A percentile compares a stretch with the other conserved stretches of the same genome.
Conservation (phyloP, 176 grass and related monocot genomes). For the Guadua angustifolia region DNA sequence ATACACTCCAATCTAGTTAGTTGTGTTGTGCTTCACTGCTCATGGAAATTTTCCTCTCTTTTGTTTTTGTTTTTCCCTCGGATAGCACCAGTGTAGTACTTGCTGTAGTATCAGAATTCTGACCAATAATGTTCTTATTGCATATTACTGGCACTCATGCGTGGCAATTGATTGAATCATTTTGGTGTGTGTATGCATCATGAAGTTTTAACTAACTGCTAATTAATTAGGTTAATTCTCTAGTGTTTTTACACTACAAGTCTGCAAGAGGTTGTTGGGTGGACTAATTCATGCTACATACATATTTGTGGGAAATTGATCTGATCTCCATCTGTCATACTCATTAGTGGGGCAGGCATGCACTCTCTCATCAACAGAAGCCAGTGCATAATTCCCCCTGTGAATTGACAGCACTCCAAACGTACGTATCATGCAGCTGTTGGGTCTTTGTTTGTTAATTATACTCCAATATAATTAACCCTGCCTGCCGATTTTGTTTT, state of each 20-base stretch:
- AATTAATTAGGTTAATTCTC: neutral
- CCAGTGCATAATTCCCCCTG: neutral
- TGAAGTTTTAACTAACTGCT: neutral
- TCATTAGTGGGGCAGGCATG: neutral
- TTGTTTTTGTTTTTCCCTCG: no score
- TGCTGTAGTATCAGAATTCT: neutral
- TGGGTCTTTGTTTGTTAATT: no score
- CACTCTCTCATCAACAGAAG: neutral
- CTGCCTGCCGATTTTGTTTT: no score
- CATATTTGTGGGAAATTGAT: neutral
- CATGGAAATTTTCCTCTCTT: neutral
- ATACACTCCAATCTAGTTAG: neutral
- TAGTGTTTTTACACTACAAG: neutral
- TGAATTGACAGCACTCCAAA: neutral
- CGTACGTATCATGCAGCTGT: neutral
- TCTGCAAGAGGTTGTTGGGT: neutral
- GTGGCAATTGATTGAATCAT: neutral
- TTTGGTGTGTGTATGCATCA: neutral
- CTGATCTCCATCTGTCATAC: neutral
- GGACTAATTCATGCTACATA: neutral
- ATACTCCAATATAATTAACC: no score
- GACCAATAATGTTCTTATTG: neutral
- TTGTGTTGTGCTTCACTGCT: neutral
- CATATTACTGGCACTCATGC: neutral
- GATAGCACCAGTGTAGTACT: neutral